Evolutionary conservation across 495 filamentous ascomycete species (phyloP).

Genomic region (Neurospora discreta): DNA sequence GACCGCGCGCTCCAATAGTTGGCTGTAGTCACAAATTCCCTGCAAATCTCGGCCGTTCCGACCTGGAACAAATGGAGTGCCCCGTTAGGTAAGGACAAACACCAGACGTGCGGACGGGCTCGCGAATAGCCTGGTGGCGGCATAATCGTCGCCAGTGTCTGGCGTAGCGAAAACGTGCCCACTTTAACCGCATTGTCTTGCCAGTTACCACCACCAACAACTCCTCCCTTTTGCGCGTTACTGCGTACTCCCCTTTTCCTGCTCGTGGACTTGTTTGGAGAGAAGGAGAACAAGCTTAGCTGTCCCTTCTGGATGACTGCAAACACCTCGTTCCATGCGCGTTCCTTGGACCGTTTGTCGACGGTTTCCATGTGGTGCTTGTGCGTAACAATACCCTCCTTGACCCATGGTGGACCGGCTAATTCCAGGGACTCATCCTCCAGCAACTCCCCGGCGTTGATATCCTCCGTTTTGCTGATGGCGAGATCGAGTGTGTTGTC

Average conservation of each 20-base stretch:
- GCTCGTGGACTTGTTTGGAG: constrained; percentile 59
- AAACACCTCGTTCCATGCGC: constrained; percentile 90
- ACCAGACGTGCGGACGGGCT: constrained; percentile 85
- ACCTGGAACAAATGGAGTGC: constrained; percentile 97
- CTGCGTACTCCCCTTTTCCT: constrained; percentile 47
- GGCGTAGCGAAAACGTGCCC: constrained; percentile 76
- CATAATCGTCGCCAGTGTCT: constrained; percentile 83
- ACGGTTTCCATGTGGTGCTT: constrained; percentile 88
- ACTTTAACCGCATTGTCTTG: constrained; percentile 85
- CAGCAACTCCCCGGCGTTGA: constrained; percentile 55
- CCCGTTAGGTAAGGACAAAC: constrained; percentile 80
- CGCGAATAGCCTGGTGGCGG: constrained; percentile 91
- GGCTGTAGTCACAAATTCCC: constrained; percentile 85
- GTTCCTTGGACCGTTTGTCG: constrained; percentile 84
- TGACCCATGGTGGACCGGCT: constrained; percentile 89
- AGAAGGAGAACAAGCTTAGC: constrained; percentile 91
- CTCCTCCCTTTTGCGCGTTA: constrained; percentile 37
- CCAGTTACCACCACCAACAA: constrained; percentile 94
- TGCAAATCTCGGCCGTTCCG: constrained; percentile 87
- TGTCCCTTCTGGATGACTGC: constrained; percentile 97
- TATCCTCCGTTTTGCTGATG: constrained; percentile 41
- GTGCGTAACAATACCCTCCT: constrained; percentile 90
- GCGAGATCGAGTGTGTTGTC: constrained; percentile 49
- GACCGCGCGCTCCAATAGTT: constrained; percentile 97
- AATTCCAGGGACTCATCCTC: constrained; percentile 89